Evolutionary conservation across 495 filamentous ascomycete genomes (phyloP).

Genomic region (Aspergillus hancockii): DNA sequence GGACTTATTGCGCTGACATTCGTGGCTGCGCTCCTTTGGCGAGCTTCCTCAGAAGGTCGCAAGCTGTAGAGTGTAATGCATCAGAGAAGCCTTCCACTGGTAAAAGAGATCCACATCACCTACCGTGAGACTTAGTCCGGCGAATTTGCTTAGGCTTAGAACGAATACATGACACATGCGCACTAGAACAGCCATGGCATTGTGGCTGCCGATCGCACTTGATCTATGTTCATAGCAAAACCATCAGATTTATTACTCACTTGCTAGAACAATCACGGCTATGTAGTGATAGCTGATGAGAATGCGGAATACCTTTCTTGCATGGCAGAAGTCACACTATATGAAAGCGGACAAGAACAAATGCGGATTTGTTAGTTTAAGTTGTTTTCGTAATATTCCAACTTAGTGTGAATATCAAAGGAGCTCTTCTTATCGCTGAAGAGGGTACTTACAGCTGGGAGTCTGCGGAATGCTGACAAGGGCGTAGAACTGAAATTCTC

Average conservation of each 20-base stretch:
- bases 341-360: not conserved
- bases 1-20: not conserved
- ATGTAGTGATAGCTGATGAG: not conserved
- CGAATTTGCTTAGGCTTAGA: constrained; percentile 27
- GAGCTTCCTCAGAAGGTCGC: not conserved
- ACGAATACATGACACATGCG: constrained; percentile 25
- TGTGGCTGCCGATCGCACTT: constrained; percentile 35
- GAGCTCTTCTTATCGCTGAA: not conserved
- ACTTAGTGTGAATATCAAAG: not conserved
- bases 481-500: not conserved
- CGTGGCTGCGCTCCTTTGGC: not conserved
- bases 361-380: not conserved
- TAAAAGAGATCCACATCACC: not conserved
- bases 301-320: constrained; percentile 23
- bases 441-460: not conserved
- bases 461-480: not conserved
- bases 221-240: constrained; percentile 14
- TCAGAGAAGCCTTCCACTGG: not conserved
- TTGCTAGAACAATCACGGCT: not conserved
- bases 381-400: too few species aligned
- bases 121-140: constrained; percentile 24
- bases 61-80: not conserved
- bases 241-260: not conserved
- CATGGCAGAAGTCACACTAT: constrained; percentile 34
- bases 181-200: constrained; percentile 30